These are phyloP conservation scores for Wickerhamiella shivajii DNA, from an alignment of 805 yeast species.

Conservation along the genomic window DNA sequence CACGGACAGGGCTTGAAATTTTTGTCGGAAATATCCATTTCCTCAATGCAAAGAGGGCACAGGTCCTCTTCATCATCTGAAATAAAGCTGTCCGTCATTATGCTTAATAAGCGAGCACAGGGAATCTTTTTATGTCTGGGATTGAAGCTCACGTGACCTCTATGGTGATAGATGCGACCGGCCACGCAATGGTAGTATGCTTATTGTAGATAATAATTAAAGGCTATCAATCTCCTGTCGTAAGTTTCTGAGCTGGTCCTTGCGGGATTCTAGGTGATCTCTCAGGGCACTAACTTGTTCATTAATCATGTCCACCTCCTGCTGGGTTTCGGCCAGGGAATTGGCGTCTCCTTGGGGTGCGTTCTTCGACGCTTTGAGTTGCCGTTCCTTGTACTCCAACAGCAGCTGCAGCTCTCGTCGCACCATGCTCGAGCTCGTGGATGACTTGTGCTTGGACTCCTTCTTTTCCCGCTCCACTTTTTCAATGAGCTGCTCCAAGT, in stretches of 20 bases:
- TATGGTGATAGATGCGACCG: too few relatives aligned
- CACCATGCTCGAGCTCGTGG: slow-evolving; percentile 26
- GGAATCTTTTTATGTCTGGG: too few relatives aligned
- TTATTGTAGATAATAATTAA: slow-evolving; percentile 2
- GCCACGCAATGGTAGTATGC: too few relatives aligned
- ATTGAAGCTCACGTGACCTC: too few relatives aligned
- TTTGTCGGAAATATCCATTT: slow-evolving; percentile 90
- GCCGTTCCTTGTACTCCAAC: slow-evolving; percentile 58
- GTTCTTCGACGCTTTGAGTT: slow-evolving; percentile 30
- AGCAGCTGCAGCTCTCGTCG: slow-evolving; percentile 67
- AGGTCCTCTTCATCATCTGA: slow-evolving; percentile 72
- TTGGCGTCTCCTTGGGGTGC: slow-evolving; percentile 11
- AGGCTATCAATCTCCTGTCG: slow-evolving; percentile 18
- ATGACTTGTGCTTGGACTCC: slow-evolving; percentile 15
- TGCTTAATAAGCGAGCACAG: too few relatives aligned
- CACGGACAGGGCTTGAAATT: slow-evolving; percentile 99
- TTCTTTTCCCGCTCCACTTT: slow-evolving; percentile 32
- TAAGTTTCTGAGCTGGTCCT: slow-evolving; percentile 41
- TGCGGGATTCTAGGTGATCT: slow-evolving; percentile 48
- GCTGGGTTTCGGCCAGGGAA: slow-evolving; percentile 25
- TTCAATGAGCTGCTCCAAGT: slow-evolving; percentile 50
- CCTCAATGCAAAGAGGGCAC: slow-evolving; percentile 93
- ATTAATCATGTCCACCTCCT: slow-evolving; percentile 53
- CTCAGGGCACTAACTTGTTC: slow-evolving; percentile 63
- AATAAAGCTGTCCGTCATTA: too few relatives aligned